Conservation (phyloP, 176 grass and related monocot species). For the Ensete ventricosum region DNA sequence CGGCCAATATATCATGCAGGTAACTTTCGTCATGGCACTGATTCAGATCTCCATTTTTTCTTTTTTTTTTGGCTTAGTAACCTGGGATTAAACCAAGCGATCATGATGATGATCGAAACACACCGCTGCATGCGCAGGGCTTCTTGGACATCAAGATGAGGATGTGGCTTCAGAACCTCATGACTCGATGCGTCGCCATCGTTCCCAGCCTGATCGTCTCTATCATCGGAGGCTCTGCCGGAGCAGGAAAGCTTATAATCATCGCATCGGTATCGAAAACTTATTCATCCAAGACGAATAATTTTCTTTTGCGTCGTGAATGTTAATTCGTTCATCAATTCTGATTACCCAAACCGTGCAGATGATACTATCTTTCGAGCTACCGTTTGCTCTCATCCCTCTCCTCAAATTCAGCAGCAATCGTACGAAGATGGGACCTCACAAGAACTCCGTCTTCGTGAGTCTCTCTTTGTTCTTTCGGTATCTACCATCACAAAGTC, state of each 20-base stretch:
- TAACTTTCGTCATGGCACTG: slow-evolving; percentile 2
- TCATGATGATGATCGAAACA: neutral
- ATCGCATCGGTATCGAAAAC: slow-evolving; percentile 54
- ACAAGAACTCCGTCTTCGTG: slow-evolving; percentile 80
- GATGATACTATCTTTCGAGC: slow-evolving; percentile 89
- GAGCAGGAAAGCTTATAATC: slow-evolving; percentile 78
- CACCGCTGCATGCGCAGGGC: slow-evolving; percentile 22
- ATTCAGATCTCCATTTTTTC: no score
- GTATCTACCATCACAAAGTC: neutral
- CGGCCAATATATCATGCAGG: slow-evolving; percentile 95
- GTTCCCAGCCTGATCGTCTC: slow-evolving; percentile 61
- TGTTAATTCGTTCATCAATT: no score
- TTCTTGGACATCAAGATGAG: slow-evolving; percentile 89
- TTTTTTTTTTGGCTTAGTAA: no score
- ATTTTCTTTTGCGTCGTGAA: no score
- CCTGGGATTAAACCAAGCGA: no score
- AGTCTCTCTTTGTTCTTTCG: slow-evolving; percentile 3
- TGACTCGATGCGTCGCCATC: slow-evolving; percentile 77
- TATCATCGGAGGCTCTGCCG: slow-evolving; percentile 58
- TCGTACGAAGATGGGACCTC: slow-evolving; percentile 66
- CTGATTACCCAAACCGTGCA: slow-evolving; percentile 6
- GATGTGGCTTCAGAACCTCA: slow-evolving; percentile 69
- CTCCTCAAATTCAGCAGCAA: slow-evolving; percentile 92
- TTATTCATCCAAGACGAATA: neutral
- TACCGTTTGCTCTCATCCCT: slow-evolving; percentile 81